Evolutionary conservation across 805 yeast genomes (phyloP).

Genomic region (Metschnikowia arizonensis): DNA sequence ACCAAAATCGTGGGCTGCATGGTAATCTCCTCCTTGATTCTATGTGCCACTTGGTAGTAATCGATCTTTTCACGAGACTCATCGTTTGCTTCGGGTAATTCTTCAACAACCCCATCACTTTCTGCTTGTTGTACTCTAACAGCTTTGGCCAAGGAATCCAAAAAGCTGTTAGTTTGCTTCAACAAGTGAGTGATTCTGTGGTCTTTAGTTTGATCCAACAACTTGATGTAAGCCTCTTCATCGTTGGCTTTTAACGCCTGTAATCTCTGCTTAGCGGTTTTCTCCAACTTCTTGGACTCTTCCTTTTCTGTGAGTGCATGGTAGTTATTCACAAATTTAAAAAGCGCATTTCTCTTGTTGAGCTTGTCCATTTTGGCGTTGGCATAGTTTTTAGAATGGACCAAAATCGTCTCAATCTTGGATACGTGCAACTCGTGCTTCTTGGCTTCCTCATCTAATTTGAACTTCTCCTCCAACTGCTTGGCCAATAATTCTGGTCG

Average conservation of each 20-base stretch:
- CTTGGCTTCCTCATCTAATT: slow-evolving; percentile 48
- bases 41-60: slow-evolving; percentile 79
- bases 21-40: slow-evolving; percentile 59
- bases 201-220: slow-evolving; percentile 82
- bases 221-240: slow-evolving; percentile 81
- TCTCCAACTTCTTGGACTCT: slow-evolving; percentile 69
- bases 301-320: slow-evolving; percentile 66
- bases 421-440: slow-evolving; percentile 50
- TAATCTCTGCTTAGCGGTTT: slow-evolving; percentile 82
- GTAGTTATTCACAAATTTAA: slow-evolving; percentile 40
- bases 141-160: slow-evolving; percentile 74
- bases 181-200: slow-evolving; percentile 81
- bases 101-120: slow-evolving; percentile 26
- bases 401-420: slow-evolving; percentile 37
- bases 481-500: slow-evolving; percentile 74
- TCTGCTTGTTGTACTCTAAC: slow-evolving; percentile 73
- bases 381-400: slow-evolving; percentile 24
- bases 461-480: slow-evolving; percentile 69
- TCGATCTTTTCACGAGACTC: slow-evolving; percentile 65
- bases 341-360: slow-evolving; percentile 26
- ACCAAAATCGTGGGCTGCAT: slow-evolving; percentile 67
- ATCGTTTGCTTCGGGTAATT: slow-evolving; percentile 39
- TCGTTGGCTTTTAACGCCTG: slow-evolving; percentile 84
- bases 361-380: slow-evolving; percentile 21
- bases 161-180: slow-evolving; percentile 72